Evolutionary conservation across 345 rosid genomes (phyloP), one percentile per base, ranked within the genome.

Genomic region (Raphanus sativus): DNA sequence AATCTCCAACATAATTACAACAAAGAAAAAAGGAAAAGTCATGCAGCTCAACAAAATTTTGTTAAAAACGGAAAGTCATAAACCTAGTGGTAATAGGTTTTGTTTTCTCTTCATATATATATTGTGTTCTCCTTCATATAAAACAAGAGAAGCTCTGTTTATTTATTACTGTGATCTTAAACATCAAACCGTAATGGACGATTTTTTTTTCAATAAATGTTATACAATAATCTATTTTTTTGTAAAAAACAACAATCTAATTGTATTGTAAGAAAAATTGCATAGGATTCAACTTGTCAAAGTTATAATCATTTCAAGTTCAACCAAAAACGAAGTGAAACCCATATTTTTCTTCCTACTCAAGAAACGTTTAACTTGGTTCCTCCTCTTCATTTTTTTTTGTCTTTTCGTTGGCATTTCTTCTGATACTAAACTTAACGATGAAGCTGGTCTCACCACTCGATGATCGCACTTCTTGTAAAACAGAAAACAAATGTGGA

Each of bases 351-450:
- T 50, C 40, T 45, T 78, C 25, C 24, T 32, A 58, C 34, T 15
- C 71, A 71, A 56, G 72, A 40, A 16, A 71, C 29, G 13, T 17
- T 29, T 65, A 77, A 65, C 58, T 63, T 64, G 70, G 12, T 70
- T 40, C 50, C 40, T 32, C 42, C 58, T 45, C 40, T 63, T 69
- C 21, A 8, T 21, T 54, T 16, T 54, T n/a, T 8, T 26, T 40
- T 42, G 2, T 48, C 16, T 48, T 48, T 45, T 45, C 55, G 17
- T 48, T n/a, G 2, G 17, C 55, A 48, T 48, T n/a, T 48, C 55
- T n/a, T 5, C 16, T n/a, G 55, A 48, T 12, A 3, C 55, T 48
- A 48, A 48, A n/a, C 8, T n/a, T 40, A 40, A 11, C 13, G 48
- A 3, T 11, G 48, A 40, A 40, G 48, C 48, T 21, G 52, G 52